Percentiles rank a stretch among this genome's conserved stretches.
Evolutionary conservation across 345 rosid genomes (phyloP).

Genomic region (Erucastrum elatum): DNA sequence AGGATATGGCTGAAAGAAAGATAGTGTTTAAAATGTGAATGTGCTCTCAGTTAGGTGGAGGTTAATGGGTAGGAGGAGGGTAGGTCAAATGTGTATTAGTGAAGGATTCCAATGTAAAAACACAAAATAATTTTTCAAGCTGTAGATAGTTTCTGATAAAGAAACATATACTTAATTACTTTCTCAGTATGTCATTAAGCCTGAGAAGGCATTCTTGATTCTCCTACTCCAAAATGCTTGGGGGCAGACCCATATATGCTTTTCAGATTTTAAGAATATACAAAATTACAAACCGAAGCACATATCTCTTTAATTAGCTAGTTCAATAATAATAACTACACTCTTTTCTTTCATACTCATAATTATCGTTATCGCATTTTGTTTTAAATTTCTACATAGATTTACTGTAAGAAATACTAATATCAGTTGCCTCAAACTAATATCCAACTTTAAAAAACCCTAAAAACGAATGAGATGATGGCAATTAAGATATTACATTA

Average conservation of each 20-base stretch:
- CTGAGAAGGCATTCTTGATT: not conserved
- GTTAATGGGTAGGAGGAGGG: conserved; percentile 23
- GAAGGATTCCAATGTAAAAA: not conserved
- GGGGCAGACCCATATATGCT: not conserved
- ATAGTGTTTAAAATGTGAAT: conserved; percentile 30
- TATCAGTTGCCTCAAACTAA: not conserved
- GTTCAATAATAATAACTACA: not conserved
- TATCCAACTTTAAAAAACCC: not conserved
- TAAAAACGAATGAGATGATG: not conserved
- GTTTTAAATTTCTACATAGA: not conserved
- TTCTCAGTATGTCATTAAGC: not conserved
- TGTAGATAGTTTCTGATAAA: not conserved
- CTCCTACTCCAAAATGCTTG: not conserved
- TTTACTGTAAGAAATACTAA: not conserved
- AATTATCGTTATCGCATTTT: not conserved
- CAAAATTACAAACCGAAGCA: not conserved
- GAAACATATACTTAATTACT: not conserved
- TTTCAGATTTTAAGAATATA: not conserved
- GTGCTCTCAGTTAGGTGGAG: conserved; percentile 33
- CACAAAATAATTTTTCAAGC: not conserved
- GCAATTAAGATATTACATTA: not conserved
- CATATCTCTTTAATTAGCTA: not conserved
- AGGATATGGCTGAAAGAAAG: conserved; percentile 3
- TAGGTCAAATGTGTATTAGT: conserved; percentile 17
- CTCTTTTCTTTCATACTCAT: not conserved